phyloP scores from a whole-genome alignment of 2,329 filamentous ascomycete species.

The Cylindrodendrum hubeiense region DNA sequence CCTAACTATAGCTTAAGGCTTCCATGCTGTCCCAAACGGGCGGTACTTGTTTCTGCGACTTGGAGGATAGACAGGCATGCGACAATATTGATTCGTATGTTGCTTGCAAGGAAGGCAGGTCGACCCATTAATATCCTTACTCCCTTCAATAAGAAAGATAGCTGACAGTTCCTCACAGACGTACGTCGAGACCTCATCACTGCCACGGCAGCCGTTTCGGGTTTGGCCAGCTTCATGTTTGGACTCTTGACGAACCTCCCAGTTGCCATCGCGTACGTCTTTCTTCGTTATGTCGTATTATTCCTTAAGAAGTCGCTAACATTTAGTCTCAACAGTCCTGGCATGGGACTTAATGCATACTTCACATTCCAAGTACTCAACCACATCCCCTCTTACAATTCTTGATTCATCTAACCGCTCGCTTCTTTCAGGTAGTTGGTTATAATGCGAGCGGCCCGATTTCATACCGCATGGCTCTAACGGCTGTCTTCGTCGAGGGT shows the following conservation, averaged over 20 bases:
- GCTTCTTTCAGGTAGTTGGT: constrained; percentile 71
- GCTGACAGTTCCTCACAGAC: constrained; percentile 47
- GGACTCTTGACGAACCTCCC: constrained; percentile 86
- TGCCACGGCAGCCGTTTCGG: constrained; percentile 83
- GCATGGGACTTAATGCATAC: constrained; percentile 77
- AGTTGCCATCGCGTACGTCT: constrained; percentile 53
- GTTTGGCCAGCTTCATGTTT: constrained; percentile 81
- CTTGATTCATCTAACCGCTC: background rate
- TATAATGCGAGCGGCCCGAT: constrained; percentile 68
- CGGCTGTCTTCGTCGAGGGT: constrained; percentile 74
- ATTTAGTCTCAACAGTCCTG: constrained; percentile 60
- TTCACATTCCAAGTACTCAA: constrained; percentile 68
- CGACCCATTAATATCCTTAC: background rate
- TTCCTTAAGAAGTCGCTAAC: constrained; percentile 13
- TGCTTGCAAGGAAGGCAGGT: constrained; percentile 61
- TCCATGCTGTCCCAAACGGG: constrained; percentile 81
- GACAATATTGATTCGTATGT: constrained; percentile 58
- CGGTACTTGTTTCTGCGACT: constrained; percentile 78
- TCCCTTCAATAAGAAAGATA: background rate
- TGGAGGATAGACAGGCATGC: constrained; percentile 59
- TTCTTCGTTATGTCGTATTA: background rate
- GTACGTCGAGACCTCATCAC: constrained; percentile 85
- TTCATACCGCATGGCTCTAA: constrained; percentile 70
- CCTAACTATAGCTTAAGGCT: constrained; percentile 59
- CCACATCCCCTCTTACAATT: background rate